Conservation (phyloP, 768 basidiomycete species). For the Favolaschia claudopus region DNA sequence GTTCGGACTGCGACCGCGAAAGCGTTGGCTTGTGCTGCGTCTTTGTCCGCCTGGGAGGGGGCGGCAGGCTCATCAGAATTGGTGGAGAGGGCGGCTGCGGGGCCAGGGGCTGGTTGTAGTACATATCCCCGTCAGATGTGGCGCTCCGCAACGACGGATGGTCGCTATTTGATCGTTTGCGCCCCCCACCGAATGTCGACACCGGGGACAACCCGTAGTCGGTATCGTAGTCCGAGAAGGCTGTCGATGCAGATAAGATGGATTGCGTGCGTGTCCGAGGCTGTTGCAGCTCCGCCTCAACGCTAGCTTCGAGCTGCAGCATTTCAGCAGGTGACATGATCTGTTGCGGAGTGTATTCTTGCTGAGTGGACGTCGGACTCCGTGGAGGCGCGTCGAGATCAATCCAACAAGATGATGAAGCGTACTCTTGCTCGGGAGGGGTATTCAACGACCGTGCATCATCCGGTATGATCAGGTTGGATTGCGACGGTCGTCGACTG, state of each 20-base stretch:
- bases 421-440: constrained; percentile 28
- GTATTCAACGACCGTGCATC: constrained; percentile 52
- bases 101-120: constrained; percentile 7
- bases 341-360: constrained; percentile 66
- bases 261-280: constrained; percentile 45
- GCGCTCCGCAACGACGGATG: constrained; percentile 17
- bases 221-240: constrained; percentile 40
- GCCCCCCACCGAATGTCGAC: constrained; percentile 31
- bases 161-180: constrained; percentile 24
- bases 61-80: constrained; percentile 54
- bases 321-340: constrained; percentile 76
- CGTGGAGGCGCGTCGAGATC: constrained; percentile 48
- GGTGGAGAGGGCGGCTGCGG: constrained; percentile 33
- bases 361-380: constrained; percentile 40
- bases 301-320: constrained; percentile 63
- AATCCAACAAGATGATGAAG: constrained; percentile 56
- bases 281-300: constrained; percentile 40
- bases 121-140: constrained; percentile 3
- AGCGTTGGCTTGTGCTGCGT: constrained; percentile 37
- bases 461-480: constrained; percentile 50
- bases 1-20: constrained; percentile 26
- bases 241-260: constrained; percentile 48
- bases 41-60: constrained; percentile 57
- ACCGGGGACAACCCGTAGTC: constrained; percentile 38
- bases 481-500: constrained; percentile 55